These are phyloP conservation scores for Coniosporium tulheliwenetii DNA, from an alignment of 2,329 filamentous ascomycete species.

Conservation along the genomic window DNA sequence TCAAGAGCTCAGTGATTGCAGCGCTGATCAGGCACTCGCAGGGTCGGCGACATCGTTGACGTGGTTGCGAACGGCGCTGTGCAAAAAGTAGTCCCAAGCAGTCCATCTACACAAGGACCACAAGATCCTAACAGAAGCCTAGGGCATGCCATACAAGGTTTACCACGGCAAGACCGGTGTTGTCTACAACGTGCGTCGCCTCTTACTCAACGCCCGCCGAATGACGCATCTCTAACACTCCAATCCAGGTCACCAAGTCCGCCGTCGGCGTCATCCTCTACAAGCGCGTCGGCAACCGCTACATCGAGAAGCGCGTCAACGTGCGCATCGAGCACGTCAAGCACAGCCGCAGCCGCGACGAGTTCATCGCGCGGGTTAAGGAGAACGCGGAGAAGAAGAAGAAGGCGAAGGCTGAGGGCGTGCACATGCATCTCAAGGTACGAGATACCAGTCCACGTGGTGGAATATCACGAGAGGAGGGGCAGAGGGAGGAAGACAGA, in stretches of 20 bases:
- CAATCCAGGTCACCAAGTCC: conserved; percentile 51
- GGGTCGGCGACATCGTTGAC: conserved; percentile 97
- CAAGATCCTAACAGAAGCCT: conserved; percentile 6
- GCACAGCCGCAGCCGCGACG: conserved; percentile 88
- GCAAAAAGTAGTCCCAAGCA: conserved; percentile 53
- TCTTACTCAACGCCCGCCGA: too few relatives aligned
- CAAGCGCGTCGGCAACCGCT: conserved; percentile 99
- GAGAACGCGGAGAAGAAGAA: conserved; percentile 83
- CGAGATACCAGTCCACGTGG: too few relatives aligned
- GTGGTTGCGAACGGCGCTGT: conserved; percentile 97
- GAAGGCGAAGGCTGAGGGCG: conserved; percentile 81
- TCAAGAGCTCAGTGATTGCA: conserved; percentile 1
- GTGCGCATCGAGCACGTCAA: conserved; percentile 94
- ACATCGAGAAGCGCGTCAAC: conserved; percentile 99
- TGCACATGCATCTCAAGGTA: conserved; percentile 68
- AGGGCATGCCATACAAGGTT: conserved; percentile 95
- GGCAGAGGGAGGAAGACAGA: too few relatives aligned
- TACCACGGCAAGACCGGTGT: conserved; percentile 89
- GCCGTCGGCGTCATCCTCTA: conserved; percentile 98
- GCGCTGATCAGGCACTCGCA: conserved; percentile 19
- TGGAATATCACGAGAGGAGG: too few relatives aligned
- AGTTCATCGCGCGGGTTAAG: conserved; percentile 95
- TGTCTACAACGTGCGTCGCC: conserved; percentile 52
- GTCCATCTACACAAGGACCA: too few relatives aligned
- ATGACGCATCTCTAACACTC: too few relatives aligned